These are phyloP conservation scores for Alternaria arbusti DNA, from an alignment of 2,329 filamentous ascomycete genomes.

Conservation along the genomic window DNA sequence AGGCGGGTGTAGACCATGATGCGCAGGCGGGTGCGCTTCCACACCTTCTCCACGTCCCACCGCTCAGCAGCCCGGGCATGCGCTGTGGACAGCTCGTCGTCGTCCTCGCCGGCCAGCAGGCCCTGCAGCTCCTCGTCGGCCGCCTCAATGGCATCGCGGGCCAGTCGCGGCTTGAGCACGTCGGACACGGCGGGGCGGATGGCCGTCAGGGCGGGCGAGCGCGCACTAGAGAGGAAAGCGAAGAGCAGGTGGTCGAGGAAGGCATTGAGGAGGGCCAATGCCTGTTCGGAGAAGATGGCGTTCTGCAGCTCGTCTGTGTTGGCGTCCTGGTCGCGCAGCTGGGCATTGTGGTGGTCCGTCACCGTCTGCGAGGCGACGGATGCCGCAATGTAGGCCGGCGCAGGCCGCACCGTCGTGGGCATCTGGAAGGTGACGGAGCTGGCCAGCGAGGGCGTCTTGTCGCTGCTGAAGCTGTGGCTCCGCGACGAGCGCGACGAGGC, in stretches of 20 bases:
- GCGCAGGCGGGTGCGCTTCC: constrained; percentile 89
- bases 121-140: constrained; percentile 88
- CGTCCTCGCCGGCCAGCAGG: constrained; percentile 80
- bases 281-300: constrained; percentile 73
- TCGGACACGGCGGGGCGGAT: constrained; percentile 84
- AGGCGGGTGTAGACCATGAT: constrained; percentile 99
- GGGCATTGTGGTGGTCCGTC: constrained; percentile 82
- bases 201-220: constrained; percentile 75
- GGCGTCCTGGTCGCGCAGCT: constrained; percentile 72
- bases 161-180: constrained; percentile 86
- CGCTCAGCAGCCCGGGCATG: constrained; percentile 54
- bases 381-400: constrained; percentile 84
- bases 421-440: constrained; percentile 61
- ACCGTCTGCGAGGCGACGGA: constrained; percentile 91
- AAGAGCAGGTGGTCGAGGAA: constrained; percentile 95
- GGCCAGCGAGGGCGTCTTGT: constrained; percentile 66
- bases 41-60: constrained; percentile 91
- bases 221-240: constrained; percentile 79
- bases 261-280: constrained; percentile 81
- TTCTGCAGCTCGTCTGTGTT: constrained; percentile 66
- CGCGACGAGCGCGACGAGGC: constrained; percentile 47
- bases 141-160: constrained; percentile 79
- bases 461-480: constrained; percentile 69
- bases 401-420: constrained; percentile 72
- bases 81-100: constrained; percentile 45